Percentiles rank a stretch among this genome's conserved stretches.
phyloP scores from a whole-genome alignment of 768 basidiomycete genomes.

The Tulasnella sp. region DNA sequence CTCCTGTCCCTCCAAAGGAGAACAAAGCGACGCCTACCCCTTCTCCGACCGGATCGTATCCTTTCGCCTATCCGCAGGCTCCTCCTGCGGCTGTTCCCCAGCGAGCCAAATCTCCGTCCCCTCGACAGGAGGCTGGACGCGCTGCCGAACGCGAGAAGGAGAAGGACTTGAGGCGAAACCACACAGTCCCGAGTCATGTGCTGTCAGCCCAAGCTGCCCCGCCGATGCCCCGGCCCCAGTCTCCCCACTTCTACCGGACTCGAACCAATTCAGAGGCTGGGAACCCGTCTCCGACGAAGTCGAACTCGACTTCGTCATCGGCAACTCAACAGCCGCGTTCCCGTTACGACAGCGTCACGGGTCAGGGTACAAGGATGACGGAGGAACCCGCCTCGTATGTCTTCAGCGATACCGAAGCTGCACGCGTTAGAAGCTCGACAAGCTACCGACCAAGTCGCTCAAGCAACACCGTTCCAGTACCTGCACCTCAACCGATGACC shows the following conservation, averaged over 20 bases:
- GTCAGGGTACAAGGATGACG: not conserved
- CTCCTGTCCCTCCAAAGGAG: conserved; percentile 16
- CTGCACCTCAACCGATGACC: conserved; percentile 1
- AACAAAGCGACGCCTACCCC: conserved; percentile 1
- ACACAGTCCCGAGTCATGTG: conserved; percentile 20
- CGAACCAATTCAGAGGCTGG: not conserved
- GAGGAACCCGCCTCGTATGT: conserved; percentile 9
- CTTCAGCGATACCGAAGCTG: conserved; percentile 19
- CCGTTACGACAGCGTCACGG: not conserved
- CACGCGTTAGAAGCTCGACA: not conserved
- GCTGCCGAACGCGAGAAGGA: not conserved
- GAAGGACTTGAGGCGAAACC: conserved; percentile 5
- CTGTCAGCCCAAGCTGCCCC: conserved; percentile 14
- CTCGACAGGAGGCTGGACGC: conserved; percentile 7
- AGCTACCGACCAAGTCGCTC: not conserved
- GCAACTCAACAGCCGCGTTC: not conserved
- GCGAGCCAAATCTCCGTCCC: conserved; percentile 7
- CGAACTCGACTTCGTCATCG: not conserved
- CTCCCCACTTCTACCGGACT: conserved; percentile 32
- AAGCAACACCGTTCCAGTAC: not conserved
- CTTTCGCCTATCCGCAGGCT: not conserved
- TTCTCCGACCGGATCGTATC: conserved; percentile 2
- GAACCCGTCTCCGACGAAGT: not conserved
- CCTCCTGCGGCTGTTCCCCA: conserved; percentile 16
- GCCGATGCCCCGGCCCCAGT: conserved; percentile 32